Conservation (phyloP, 2,329 filamentous ascomycete genomes). For the Exophiala alcalophila region DNA sequence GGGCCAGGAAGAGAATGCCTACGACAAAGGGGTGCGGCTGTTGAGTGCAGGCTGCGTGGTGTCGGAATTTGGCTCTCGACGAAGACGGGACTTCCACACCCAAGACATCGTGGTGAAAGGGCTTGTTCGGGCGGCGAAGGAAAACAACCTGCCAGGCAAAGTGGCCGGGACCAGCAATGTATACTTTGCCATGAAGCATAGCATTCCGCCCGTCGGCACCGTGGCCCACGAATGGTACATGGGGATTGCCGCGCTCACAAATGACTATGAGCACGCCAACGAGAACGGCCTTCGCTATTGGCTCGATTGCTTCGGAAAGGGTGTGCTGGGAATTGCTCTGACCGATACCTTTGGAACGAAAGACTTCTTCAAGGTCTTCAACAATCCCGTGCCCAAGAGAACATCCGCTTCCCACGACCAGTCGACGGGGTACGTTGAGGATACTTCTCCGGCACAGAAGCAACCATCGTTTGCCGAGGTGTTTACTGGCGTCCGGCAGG, state of each 20-base stretch:
- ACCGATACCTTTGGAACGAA: slow-evolving; percentile 96
- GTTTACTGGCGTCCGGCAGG: slow-evolving; percentile 81
- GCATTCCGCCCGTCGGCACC: slow-evolving; percentile 79
- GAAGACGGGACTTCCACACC: slow-evolving; percentile 89
- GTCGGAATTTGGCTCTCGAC: slow-evolving; percentile 89
- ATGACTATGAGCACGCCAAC: slow-evolving; percentile 80
- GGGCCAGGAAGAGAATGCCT: slow-evolving; percentile 81
- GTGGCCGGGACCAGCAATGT: slow-evolving; percentile 93
- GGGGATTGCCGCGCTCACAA: slow-evolving; percentile 87
- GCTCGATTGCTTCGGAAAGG: slow-evolving; percentile 86
- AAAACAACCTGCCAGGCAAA: slow-evolving; percentile 63
- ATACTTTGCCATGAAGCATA: slow-evolving; percentile 91
- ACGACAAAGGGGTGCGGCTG: slow-evolving; percentile 72
- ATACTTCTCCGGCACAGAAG: slow-evolving; percentile 32
- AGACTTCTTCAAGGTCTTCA: slow-evolving; percentile 82
- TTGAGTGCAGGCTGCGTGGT: slow-evolving; percentile 81
- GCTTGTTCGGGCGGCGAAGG: slow-evolving; percentile 72
- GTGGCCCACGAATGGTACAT: slow-evolving; percentile 99
- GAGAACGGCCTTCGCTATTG: slow-evolving; percentile 82
- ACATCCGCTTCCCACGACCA: slow-evolving; percentile 42
- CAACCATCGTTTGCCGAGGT: slow-evolving; percentile 70
- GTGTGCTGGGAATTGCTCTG: slow-evolving; percentile 78
- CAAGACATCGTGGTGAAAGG: slow-evolving; percentile 89
- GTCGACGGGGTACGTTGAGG: slow-evolving; percentile 40
- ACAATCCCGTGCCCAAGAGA: slow-evolving; percentile 56